These are phyloP conservation scores for Clavispora fructus DNA, from an alignment of 805 yeast species.

Conservation along the genomic window DNA sequence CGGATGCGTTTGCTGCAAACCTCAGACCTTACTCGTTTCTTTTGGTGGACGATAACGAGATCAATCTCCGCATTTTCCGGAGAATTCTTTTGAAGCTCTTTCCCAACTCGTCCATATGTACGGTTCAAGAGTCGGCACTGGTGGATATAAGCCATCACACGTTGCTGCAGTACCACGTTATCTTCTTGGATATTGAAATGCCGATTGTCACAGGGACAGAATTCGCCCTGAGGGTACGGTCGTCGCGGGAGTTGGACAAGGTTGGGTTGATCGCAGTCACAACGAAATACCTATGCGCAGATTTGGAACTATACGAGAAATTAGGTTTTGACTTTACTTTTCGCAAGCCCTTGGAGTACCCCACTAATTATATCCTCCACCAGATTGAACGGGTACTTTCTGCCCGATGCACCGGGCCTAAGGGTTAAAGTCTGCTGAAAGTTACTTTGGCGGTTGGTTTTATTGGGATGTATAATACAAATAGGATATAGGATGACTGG, in stretches of 20 bases:
- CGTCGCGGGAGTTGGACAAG: conserved; percentile 8
- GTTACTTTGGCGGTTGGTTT: too few species aligned
- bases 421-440: too few species aligned
- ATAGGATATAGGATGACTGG: too few species aligned
- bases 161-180: conserved; percentile 14
- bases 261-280: conserved; percentile 39
- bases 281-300: conserved; percentile 24
- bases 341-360: conserved; percentile 32
- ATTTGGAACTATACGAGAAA: conserved; percentile 24
- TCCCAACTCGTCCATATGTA: conserved; percentile 26
- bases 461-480: too few species aligned
- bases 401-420: conserved; percentile 1
- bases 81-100: conserved; percentile 28
- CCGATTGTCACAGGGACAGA: conserved; percentile 38
- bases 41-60: conserved; percentile 39
- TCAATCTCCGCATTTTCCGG: conserved; percentile 33
- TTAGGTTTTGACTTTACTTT: conserved; percentile 39
- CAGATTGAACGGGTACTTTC: conserved; percentile 15
- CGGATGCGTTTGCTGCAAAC: conserved; percentile 9
- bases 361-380: conserved; percentile 14
- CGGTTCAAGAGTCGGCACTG: conserved; percentile 25
- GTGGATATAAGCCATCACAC: conserved; percentile 18
- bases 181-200: conserved; percentile 44
- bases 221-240: conserved; percentile 20
- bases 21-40: conserved; percentile 12